Evolutionary conservation across 2,329 filamentous ascomycete species (phyloP), one percentile per base, ranked within the genome.

Genomic region (Nothophaeocryptopus gaeumannii): DNA sequence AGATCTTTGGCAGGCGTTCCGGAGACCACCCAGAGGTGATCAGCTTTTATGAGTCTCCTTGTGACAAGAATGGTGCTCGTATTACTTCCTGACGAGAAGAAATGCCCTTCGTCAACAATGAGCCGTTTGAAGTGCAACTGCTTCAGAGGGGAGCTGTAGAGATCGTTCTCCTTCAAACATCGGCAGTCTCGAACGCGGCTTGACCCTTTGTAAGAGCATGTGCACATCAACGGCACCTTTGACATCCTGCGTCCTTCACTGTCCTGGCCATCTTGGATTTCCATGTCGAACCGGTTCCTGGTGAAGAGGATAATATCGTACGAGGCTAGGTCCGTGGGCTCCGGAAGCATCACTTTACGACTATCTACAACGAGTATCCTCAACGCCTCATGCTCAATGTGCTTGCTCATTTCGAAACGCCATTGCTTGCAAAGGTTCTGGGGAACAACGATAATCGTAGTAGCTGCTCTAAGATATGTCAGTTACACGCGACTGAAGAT

Each of bases 91-190:
- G 89, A 88, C 50, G 89, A 88, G 51, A 96, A 84, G 51, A 81
- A 86, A 66, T 96, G 90, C 0, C 92, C 92, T 74, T 96, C 92
- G 57, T 97, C 92, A 13, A 95, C 86, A 39, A 97, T 91, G 39
- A 95, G 84, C 1, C 92, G 80, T 61, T 96, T 85, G 78, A 92
- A 96, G 59, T 89, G 89, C 3, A 96, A 69, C 7, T 80, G 70
- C 34, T 82, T 82, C 13, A 96, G 69, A 0, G 86, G 80, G 1
- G 83, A 87, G 8, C 78, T 66, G 30, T 82, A 79, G 50, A 72
- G 33, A 55, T 67, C 67, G 5, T 72, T 66, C 1, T 64, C 58
- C 7, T 61, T 64, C 3, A 74, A 62, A 49, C 73, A 76, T n/a
- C 67, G 69, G 55, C 75, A 80, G 50, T 75, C 68, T 5, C 68